Percentiles rank a stretch among this genome's conserved stretches.
Conservation (phyloP, 1,139 yeast species). For the Geotrichum cucujoidarum region DNA sequence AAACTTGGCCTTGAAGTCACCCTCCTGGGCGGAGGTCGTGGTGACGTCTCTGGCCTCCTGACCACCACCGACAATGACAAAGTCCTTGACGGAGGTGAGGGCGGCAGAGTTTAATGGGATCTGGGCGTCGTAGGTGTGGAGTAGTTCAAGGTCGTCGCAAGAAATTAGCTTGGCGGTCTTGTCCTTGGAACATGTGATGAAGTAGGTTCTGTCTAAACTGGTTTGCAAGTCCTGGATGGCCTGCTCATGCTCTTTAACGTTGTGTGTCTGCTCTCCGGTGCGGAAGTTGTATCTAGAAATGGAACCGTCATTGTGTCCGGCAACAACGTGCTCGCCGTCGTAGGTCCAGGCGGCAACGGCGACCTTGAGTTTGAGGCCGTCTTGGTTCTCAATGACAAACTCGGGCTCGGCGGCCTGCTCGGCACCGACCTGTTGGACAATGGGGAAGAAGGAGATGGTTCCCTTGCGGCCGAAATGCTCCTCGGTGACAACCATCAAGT, state of each 20-base stretch:
- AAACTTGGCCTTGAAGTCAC: conserved; percentile 95
- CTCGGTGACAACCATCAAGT: conserved; percentile 75
- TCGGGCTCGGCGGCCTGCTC: conserved; percentile 47
- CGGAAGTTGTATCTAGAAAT: conserved; percentile 73
- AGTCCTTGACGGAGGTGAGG: conserved; percentile 87
- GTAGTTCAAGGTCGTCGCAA: conserved; percentile 64
- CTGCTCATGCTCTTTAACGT: conserved; percentile 67
- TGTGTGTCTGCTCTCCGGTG: conserved; percentile 64
- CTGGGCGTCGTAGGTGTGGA: conserved; percentile 79
- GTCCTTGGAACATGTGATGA: conserved; percentile 90
- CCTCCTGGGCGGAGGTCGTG: conserved; percentile 88
- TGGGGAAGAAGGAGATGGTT: conserved; percentile 61
- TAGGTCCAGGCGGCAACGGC: conserved; percentile 89
- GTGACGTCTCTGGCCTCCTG: conserved; percentile 98
- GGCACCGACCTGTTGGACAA: conserved; percentile 47
- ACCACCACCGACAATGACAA: conserved; percentile 96
- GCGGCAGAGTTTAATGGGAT: conserved; percentile 96
- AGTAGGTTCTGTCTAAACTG: conserved; percentile 80
- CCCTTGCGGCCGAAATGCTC: conserved; percentile 91
- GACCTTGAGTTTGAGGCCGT: conserved; percentile 57
- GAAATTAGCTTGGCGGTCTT: conserved; percentile 78
- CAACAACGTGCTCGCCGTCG: conserved; percentile 65
- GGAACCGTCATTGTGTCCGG: conserved; percentile 84
- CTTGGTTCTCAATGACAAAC: conserved; percentile 47
- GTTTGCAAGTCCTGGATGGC: conserved; percentile 82